These are phyloP conservation scores for Pneumocystis oryctolagi DNA, from an alignment of 1,139 yeast species.

Conservation along the genomic window DNA sequence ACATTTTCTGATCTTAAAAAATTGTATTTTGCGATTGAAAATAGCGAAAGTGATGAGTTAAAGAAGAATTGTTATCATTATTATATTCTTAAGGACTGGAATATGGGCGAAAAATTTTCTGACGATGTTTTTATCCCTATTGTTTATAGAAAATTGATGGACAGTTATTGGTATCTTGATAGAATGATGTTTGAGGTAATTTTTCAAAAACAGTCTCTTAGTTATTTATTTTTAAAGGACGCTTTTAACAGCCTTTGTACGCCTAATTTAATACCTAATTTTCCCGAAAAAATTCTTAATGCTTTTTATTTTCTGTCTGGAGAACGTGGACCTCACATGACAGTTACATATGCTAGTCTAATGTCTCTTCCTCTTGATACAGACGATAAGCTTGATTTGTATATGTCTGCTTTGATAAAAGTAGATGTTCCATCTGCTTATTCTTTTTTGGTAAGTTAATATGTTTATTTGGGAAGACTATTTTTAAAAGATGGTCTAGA, in stretches of 20 bases:
- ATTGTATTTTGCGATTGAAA: neutral
- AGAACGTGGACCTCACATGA: neutral
- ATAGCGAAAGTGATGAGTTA: neutral
- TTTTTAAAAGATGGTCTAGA: neutral
- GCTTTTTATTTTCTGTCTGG: neutral
- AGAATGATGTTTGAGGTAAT: neutral
- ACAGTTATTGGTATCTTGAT: constrained; percentile 1
- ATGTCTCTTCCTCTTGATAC: neutral
- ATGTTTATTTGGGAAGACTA: neutral
- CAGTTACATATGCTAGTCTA: neutral
- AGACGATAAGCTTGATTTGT: neutral
- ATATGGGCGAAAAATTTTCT: neutral
- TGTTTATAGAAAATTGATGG: neutral
- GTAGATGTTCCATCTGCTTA: neutral
- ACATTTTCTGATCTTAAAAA: neutral
- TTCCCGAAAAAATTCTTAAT: neutral
- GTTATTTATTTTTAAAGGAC: neutral
- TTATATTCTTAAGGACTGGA: neutral
- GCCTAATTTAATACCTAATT: neutral
- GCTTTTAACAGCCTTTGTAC: neutral
- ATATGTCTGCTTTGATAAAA: neutral
- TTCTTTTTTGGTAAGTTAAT: neutral
- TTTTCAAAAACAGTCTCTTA: neutral
- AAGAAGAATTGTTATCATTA: neutral
- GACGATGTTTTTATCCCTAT: neutral